Base-by-base conservation (phyloP, 805 yeast species). In the Ogataea methylovora region DNA sequence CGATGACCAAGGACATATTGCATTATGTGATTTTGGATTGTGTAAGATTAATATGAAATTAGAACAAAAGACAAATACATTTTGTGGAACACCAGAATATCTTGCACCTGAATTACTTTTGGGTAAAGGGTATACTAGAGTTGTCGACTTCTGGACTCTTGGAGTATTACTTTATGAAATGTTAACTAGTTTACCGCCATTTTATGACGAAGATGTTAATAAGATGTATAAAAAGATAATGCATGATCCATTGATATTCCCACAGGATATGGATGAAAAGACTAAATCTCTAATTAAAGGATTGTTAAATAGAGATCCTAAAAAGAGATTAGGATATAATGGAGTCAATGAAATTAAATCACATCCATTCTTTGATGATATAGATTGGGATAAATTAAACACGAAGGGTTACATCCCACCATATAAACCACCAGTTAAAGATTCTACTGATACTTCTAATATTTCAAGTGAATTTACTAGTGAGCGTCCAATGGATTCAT, bases 131-230 rank as follows among this genome's bases (percentile, higher is more conserved):
- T 92, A 92, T 59, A 87, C 97, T 2, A 79, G 95, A 56, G 82
- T 83, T 8, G 97, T 92, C 16, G 98, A 92, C 60, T 92, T 96
- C 90, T 92, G 98, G 98, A 92, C 98, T 1, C 67, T 92, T 47
- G 98, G 98, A 27, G 88, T 90, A 13, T 67, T 92, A 35, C 65
- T 92, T 29, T 92, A 86, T 56, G 98, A 90, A 54, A 92, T 92
- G 98, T 67, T 92, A 40, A 87, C 97, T 2, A 96, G 97, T 1
- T 69, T 92, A 45, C 98, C 98, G 4, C 98, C 98, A 26, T 92
- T 86, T 56, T 92, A 86, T 56, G 97, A 92, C 54, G 96, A 88
- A 53, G 92, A 88, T 58, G 83, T 84, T 6, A 81, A 87, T 39
- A 78, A 78, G 29, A 92, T 92, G 98, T 92, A 92, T 65, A 77